Conservation (phyloP, 2,329 filamentous ascomycete genomes). For the Aspergillus transmontanensis region DNA sequence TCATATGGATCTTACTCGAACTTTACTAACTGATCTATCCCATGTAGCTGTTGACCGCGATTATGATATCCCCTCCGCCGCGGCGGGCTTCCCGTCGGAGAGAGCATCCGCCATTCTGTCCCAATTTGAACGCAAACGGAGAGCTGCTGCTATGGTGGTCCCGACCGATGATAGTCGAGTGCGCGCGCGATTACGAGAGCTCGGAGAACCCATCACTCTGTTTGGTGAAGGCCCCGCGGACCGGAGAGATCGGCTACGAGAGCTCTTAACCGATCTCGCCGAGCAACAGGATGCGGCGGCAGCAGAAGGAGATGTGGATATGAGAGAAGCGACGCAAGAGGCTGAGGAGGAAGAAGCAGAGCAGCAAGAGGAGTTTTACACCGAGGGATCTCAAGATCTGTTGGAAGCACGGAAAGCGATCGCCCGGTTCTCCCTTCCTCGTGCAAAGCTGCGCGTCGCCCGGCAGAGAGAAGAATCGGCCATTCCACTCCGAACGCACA, state of each 20-base stretch:
- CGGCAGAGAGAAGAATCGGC: slow-evolving; percentile 79
- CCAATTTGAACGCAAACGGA: slow-evolving; percentile 88
- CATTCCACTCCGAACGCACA: slow-evolving; percentile 84
- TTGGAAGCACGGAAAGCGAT: slow-evolving; percentile 77
- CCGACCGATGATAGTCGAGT: slow-evolving; percentile 92
- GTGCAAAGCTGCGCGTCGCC: slow-evolving; percentile 74
- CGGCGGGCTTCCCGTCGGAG: slow-evolving; percentile 71
- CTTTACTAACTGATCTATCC: not conserved
- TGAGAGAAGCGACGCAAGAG: slow-evolving; percentile 47
- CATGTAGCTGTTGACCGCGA: slow-evolving; percentile 71
- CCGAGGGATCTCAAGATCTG: slow-evolving; percentile 73
- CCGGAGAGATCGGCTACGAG: slow-evolving; percentile 80
- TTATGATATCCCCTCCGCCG: slow-evolving; percentile 72
- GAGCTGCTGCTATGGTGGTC: slow-evolving; percentile 84
- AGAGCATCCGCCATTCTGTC: slow-evolving; percentile 82
- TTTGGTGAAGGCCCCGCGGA: slow-evolving; percentile 90
- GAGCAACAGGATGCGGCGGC: slow-evolving; percentile 58
- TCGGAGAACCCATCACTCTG: slow-evolving; percentile 91
- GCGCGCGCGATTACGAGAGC: slow-evolving; percentile 74
- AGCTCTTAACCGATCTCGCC: slow-evolving; percentile 73
- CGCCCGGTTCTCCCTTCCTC: slow-evolving; percentile 78
- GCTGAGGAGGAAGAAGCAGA: slow-evolving; percentile 68
- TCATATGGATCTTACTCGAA: not conserved
- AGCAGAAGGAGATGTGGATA: slow-evolving; percentile 54
- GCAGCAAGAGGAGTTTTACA: slow-evolving; percentile 93